Evolutionary conservation across 306 rosid genomes (phyloP), one percentile per base, ranked within the genome.

Genomic region (Prosopis cineraria): DNA sequence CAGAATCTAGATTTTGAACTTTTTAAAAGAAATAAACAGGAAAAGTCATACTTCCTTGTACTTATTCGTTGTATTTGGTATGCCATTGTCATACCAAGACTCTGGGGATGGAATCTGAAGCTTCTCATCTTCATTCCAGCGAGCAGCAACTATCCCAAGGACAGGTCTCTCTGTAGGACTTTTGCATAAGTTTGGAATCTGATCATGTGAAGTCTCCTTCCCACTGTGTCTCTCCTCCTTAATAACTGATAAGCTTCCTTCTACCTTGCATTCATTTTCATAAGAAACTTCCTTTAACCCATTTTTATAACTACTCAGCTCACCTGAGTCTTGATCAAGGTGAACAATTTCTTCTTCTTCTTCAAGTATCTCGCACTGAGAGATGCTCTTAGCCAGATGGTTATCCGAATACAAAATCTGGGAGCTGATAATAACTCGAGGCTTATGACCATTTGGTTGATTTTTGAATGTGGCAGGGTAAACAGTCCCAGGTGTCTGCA

Each of bases 31-130:
- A 77, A 70, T n/a, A 67, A 64, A 75, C 33, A 29, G 44, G 10
- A 40, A 4, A 45, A 58, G 66, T 52, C 73, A 37, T 82, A 95
- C 98, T 89, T 95, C 98, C 85, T 93, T 95, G 84, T 92, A 95
- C 81, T 95, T 95, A 29, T 85, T 88, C 55, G 98, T 95, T 27
- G 98, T 89, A 85, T 95, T 95, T 45, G 98, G 98, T 58, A 95
- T 91, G 80, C 98, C 98, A 31, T 92, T 91, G 39, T 93, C 98
- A 63, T 92, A 91, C 96, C 97, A 92, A 92, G 85, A 91, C 84
- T 92, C 91, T 10, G 98, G 95, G 58, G 88, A 79, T n/a, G 91
- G 85, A 83, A 76, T 70, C 39, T 80, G 86, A 75, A 90, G 52
- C 9, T 55, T 24, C 10, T 24, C 62, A 34, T 83, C 78, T 70